Percentiles rank a stretch among this genome's conserved stretches.
Evolutionary conservation across 495 filamentous ascomycete species (phyloP).

Genomic region (Penicillium arizonense): DNA sequence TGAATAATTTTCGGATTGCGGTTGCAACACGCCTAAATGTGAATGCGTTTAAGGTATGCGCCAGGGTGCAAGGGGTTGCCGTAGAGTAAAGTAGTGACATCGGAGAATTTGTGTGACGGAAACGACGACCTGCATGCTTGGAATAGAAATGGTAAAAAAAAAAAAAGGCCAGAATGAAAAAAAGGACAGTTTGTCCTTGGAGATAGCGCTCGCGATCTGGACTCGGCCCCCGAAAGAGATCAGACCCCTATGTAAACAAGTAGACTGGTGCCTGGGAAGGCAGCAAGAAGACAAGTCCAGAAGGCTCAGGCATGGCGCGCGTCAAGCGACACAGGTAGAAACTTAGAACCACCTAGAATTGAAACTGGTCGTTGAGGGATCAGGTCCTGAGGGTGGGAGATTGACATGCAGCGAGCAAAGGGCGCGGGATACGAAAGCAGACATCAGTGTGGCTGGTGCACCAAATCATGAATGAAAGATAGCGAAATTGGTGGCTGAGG

Average conservation of each 20-base stretch:
- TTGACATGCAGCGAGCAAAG: neutral
- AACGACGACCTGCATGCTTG: too few relatives aligned
- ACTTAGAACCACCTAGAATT: neutral
- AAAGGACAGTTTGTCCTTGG: too few relatives aligned
- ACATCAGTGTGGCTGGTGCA: slow-evolving; percentile 22
- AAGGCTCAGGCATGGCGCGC: neutral
- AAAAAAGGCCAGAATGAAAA: too few relatives aligned
- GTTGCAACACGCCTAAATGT: too few relatives aligned
- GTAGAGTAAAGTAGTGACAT: too few relatives aligned
- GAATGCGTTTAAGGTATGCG: too few relatives aligned
- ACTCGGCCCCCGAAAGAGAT: neutral
- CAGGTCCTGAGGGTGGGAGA: neutral
- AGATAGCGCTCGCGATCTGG: neutral
- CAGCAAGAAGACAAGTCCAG: neutral
- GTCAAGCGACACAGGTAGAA: neutral
- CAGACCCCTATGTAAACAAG: neutral
- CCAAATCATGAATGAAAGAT: slow-evolving; percentile 16
- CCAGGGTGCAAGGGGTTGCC: too few relatives aligned
- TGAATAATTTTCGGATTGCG: too few relatives aligned
- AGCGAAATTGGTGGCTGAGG: slow-evolving; percentile 21
- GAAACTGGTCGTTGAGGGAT: too few relatives aligned
- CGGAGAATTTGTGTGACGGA: too few relatives aligned
- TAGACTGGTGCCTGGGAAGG: neutral
- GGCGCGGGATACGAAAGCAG: neutral
- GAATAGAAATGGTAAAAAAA: too few relatives aligned